Percentiles rank a stretch among this genome's conserved stretches.
These are phyloP conservation scores for Astrothelium macrocarpum DNA, from an alignment of 495 filamentous ascomycete species.

Conservation along the genomic window DNA sequence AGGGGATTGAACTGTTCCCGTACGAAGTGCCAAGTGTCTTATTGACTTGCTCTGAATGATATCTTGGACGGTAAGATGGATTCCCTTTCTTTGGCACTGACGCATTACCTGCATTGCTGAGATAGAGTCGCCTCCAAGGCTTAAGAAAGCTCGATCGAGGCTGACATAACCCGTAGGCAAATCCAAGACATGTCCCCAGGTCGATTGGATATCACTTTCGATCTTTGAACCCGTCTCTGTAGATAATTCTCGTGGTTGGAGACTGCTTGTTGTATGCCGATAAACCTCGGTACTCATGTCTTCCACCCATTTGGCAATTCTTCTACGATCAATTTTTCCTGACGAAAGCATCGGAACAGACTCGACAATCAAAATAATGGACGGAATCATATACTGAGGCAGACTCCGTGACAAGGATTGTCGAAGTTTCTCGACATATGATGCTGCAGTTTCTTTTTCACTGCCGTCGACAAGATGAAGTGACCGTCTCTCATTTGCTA, in stretches of 20 bases:
- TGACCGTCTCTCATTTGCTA: conserved; percentile 40
- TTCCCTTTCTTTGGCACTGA: conserved; percentile 15
- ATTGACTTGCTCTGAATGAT: conserved; percentile 21
- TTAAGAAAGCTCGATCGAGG: conserved; percentile 16
- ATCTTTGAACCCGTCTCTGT: neutral
- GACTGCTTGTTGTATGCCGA: conserved; percentile 6
- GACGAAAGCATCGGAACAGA: conserved; percentile 62
- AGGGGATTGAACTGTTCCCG: neutral
- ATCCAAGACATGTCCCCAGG: neutral
- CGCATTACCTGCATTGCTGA: conserved; percentile 21
- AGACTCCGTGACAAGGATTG: conserved; percentile 47
- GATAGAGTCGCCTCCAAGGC: neutral
- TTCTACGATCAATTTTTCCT: conserved; percentile 64
- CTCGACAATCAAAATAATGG: conserved; percentile 57
- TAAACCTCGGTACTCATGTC: conserved; percentile 13
- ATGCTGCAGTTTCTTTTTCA: conserved; percentile 18
- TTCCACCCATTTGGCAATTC: conserved; percentile 15
- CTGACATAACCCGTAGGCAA: neutral
- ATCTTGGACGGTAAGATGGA: conserved; percentile 19
- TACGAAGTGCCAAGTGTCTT: conserved; percentile 13
- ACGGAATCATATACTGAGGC: conserved; percentile 69
- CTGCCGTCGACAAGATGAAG: conserved; percentile 1
- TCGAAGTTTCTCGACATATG: conserved; percentile 20
- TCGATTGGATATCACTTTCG: neutral
- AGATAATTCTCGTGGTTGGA: neutral